These are phyloP conservation scores for Fusarium sp. DNA, from an alignment of 2,329 filamentous ascomycete species.

Conservation along the genomic window DNA sequence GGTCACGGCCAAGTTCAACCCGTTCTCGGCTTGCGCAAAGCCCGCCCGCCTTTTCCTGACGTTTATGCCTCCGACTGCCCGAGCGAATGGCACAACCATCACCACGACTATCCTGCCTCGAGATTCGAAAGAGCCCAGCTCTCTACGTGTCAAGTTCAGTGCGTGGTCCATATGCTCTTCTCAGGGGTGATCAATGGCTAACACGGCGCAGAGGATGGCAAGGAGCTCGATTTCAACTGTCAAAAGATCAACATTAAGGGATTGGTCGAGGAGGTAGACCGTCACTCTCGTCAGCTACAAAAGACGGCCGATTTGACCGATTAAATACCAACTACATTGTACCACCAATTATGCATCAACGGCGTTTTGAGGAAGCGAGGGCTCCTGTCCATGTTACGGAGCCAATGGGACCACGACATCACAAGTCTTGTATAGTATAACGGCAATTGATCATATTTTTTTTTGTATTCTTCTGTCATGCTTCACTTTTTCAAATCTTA, in stretches of 20 bases:
- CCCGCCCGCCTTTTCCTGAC: constrained; percentile 90
- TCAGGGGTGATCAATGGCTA: constrained; percentile 37
- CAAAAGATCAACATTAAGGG: constrained; percentile 86
- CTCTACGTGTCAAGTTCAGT: constrained; percentile 88
- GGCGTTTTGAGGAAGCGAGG: constrained; percentile 46
- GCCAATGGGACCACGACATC: constrained; percentile 29
- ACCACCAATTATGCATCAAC: constrained; percentile 44
- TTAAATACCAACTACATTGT: constrained; percentile 42
- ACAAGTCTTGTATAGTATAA: constrained; percentile 41
- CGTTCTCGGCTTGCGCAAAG: constrained; percentile 82
- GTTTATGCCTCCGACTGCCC: constrained; percentile 82
- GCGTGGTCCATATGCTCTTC: constrained; percentile 44
- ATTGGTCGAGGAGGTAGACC: constrained; percentile 87
- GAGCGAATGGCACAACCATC: constrained; percentile 78
- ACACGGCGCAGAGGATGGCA: constrained; percentile 80
- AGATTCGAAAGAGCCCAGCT: constrained; percentile 73
- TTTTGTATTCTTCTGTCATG: constrained; percentile 33
- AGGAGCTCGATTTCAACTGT: constrained; percentile 85
- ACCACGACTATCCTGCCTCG: constrained; percentile 80
- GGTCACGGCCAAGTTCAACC: constrained; percentile 89
- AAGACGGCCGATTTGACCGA: constrained; percentile 82
- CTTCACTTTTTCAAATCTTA: constrained; percentile 32
- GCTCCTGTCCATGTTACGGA: constrained; percentile 31
- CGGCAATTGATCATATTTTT: constrained; percentile 34
- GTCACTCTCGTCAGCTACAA: constrained; percentile 84